Base-by-base conservation (phyloP, 768 basidiomycete genomes). In the Wakefieldia striispora region DNA sequence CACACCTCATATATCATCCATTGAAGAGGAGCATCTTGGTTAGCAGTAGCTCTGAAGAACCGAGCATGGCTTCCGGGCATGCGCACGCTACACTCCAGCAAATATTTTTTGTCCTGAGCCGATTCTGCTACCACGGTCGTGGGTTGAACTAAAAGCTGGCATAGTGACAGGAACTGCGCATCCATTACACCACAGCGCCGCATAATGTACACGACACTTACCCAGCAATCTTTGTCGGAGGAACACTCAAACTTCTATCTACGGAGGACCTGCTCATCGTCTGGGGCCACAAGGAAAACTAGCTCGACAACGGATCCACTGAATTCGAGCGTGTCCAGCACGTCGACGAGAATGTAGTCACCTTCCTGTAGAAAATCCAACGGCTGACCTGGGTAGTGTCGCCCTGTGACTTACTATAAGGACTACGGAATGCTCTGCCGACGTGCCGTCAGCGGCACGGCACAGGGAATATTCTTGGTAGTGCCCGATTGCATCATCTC, bases 401-500 rank as follows among this genome's bases (percentile, higher is more conserved):
- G 41, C 19, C 36, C 19, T 51, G 40, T 47, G 63, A 62, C 77
- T 47, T 56, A 82, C 84, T 58, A 50, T 65, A 53, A 26, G 68
- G 58, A 60, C 81, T 82, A 29, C 69, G 70, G 57, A 86, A 86
- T 1, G 64, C 72, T 27, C 81, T 83, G 9, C 64, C 62, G 4
- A 61, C 54, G n/a, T 70, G 58, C 76, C 74, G 66, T 86, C 83
- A 5, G 84, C 83, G 4, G 81, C 83, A 59, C 70, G 66, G 12
- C 79, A 81, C 21, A 74, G 72, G 23, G 82, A 66, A 62, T 75
- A 69, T 2, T 60, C 51, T 34, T 78, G 53, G 58, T 81, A 82
- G 55, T 73, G 61, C 14, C 53, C 38, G 40, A 61, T 66, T 19
- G 59, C 59, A 21, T 65, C 57, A 23, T 65, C 59, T 12, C 72